Conservation (phyloP, 768 basidiomycete genomes). For the Mycena filopes region DNA sequence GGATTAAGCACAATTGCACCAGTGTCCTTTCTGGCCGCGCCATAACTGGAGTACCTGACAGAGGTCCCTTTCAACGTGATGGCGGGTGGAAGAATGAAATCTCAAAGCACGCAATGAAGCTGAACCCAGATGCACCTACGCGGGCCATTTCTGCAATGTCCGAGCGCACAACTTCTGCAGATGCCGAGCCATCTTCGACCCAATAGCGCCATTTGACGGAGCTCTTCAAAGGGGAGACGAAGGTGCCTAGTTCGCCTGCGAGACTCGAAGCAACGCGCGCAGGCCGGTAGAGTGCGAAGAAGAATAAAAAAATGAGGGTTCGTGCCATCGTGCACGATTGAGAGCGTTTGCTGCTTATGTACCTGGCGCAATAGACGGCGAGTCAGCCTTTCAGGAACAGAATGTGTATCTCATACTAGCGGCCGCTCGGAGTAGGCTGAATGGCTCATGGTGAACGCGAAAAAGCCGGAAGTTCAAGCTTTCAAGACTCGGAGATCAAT, state of each 20-base stretch:
- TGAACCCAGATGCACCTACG: constrained; percentile 29
- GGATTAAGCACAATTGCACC: constrained; percentile 29
- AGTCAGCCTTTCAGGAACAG: too few species aligned
- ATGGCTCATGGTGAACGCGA: too few species aligned
- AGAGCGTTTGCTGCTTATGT: too few species aligned
- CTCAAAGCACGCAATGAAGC: constrained; percentile 23
- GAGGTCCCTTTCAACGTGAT: background rate
- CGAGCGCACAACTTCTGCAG: constrained; percentile 18
- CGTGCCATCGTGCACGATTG: constrained; percentile 2
- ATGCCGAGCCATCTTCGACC: constrained; percentile 29
- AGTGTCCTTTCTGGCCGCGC: constrained; percentile 1
- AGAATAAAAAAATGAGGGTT: background rate
- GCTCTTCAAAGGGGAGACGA: background rate
- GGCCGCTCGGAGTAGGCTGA: too few species aligned
- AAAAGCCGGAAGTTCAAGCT: too few species aligned
- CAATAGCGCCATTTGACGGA: constrained; percentile 23
- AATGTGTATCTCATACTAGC: too few species aligned
- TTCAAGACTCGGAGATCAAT: too few species aligned
- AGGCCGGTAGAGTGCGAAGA: background rate
- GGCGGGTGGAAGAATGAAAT: too few species aligned
- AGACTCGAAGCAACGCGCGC: background rate
- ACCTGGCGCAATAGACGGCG: too few species aligned
- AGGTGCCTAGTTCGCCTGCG: constrained; percentile 5
- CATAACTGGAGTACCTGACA: constrained; percentile 27
- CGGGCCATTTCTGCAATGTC: constrained; percentile 27